Evolutionary conservation across 306 rosid genomes (phyloP).

Genomic region (Comarum palustre): DNA sequence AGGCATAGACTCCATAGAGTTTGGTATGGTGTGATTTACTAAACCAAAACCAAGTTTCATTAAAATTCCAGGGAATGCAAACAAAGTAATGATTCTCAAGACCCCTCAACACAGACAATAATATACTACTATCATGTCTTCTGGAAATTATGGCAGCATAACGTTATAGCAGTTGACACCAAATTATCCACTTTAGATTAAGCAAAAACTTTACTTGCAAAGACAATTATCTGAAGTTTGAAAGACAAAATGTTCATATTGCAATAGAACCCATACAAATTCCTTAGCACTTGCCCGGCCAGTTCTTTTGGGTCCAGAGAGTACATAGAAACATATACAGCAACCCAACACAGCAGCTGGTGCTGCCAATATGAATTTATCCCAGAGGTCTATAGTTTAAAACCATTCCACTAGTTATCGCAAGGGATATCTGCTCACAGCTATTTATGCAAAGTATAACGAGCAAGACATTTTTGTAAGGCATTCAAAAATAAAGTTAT

Average conservation of each 20-base stretch:
- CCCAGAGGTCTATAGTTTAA: no score
- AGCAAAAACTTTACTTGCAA: neutral
- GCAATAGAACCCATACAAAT: neutral
- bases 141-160: neutral
- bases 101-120: neutral
- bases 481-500: neutral
- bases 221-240: neutral
- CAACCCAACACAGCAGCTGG: neutral
- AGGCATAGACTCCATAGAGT: neutral
- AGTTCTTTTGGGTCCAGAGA: constrained; percentile 5
- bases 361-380: neutral
- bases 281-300: neutral
- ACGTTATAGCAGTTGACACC: neutral
- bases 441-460: neutral
- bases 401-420: no score
- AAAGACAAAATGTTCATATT: neutral
- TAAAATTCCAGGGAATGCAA: neutral
- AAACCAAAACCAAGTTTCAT: neutral
- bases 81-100: neutral
- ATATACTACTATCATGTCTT: neutral
- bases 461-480: neutral
- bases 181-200: neutral
- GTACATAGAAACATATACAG: neutral
- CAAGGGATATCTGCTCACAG: neutral
- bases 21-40: neutral